These are phyloP conservation scores for Polyporus tsugae DNA, from an alignment of 1,284 basidiomycete genomes.

Conservation along the genomic window DNA sequence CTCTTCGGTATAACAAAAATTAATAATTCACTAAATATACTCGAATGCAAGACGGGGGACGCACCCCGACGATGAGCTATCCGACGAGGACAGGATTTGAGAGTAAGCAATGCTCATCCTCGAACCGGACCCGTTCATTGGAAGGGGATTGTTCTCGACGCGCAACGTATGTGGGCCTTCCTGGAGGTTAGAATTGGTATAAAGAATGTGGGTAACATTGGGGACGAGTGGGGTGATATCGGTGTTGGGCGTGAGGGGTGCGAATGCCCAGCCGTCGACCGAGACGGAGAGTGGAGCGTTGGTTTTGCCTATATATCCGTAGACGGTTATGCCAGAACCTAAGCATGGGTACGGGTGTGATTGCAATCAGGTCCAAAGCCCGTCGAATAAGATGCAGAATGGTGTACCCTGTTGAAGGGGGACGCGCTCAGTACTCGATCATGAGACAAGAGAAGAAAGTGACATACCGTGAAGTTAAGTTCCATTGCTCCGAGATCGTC, in stretches of 20 bases:
- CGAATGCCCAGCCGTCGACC: constrained; percentile 23
- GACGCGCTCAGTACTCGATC: neutral
- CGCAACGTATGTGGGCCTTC: constrained; percentile 19
- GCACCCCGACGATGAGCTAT: neutral
- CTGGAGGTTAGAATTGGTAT: constrained; percentile 10
- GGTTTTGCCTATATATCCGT: constrained; percentile 21
- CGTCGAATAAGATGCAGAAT: neutral
- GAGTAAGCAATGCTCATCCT: constrained; percentile 19
- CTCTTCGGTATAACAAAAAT: neutral
- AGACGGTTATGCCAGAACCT: constrained; percentile 31
- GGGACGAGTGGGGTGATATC: neutral
- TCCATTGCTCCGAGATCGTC: constrained; percentile 23
- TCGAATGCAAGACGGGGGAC: neutral
- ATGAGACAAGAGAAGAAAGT: neutral
- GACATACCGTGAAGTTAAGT: constrained; percentile 33
- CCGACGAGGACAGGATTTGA: neutral
- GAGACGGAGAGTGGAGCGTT: constrained; percentile 27
- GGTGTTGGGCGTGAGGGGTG: constrained; percentile 22
- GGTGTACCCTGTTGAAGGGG: constrained; percentile 2
- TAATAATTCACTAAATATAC: neutral
- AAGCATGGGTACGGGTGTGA: neutral
- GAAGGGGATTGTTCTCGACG: constrained; percentile 27
- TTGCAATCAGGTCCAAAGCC: neutral
- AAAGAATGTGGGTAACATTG: constrained; percentile 23
- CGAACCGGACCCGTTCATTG: neutral